These are phyloP conservation scores for Saturnispora gosingensis DNA, from an alignment of 805 yeast genomes.

Conservation along the genomic window DNA sequence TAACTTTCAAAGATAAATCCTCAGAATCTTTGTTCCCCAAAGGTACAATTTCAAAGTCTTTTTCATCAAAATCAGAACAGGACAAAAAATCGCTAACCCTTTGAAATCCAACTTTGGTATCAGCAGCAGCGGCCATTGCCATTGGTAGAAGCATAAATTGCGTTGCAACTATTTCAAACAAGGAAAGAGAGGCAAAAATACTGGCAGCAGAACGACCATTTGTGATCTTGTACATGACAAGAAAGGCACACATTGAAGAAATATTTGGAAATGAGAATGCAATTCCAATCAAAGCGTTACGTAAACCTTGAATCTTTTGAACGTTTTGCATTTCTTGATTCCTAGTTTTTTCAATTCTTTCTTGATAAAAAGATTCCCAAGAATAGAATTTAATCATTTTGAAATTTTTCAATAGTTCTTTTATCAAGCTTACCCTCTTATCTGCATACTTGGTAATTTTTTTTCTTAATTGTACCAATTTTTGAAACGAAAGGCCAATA, in stretches of 20 bases:
- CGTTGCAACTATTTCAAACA: constrained; percentile 51
- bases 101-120: constrained; percentile 50
- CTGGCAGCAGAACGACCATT: constrained; percentile 43
- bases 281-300: constrained; percentile 48
- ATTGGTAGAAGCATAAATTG: constrained; percentile 62
- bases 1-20: constrained; percentile 39
- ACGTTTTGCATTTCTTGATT: constrained; percentile 50
- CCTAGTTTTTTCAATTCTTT: constrained; percentile 47
- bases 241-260: constrained; percentile 55
- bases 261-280: constrained; percentile 54
- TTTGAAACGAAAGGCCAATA: constrained; percentile 38
- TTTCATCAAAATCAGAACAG: constrained; percentile 29
- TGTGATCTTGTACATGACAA: constrained; percentile 31
- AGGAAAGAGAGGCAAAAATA: constrained; percentile 60
- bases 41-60: constrained; percentile 18
- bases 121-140: constrained; percentile 57
- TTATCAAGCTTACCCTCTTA: constrained; percentile 60
- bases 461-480: constrained; percentile 45
- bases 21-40: constrained; percentile 13
- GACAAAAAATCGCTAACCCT: constrained; percentile 49
- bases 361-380: constrained; percentile 77
- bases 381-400: constrained; percentile 79
- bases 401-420: constrained; percentile 70
- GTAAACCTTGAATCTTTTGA: constrained; percentile 49
- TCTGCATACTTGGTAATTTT: constrained; percentile 60